Conservation (phyloP, 805 yeast genomes). For the Candida corydali region DNA sequence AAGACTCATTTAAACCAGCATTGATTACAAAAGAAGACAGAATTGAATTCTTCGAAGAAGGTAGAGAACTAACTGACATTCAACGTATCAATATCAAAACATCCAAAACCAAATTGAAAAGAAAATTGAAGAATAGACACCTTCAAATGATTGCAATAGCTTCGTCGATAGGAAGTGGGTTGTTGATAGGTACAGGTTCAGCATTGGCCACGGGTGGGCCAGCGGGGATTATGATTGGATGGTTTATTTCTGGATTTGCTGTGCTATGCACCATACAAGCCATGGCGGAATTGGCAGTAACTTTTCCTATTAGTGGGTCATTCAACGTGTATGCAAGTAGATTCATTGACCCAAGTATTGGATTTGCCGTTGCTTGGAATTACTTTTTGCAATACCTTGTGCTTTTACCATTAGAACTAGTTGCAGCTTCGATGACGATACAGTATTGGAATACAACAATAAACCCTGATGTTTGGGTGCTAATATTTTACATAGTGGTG, state of each 20-base stretch:
- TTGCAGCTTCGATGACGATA: conserved; percentile 34
- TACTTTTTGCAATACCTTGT: conserved; percentile 57
- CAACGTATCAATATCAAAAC: conserved; percentile 39
- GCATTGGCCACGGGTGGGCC: conserved; percentile 38
- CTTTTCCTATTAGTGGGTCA: conserved; percentile 40
- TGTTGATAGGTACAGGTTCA: conserved; percentile 38
- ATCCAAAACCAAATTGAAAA: conserved; percentile 33
- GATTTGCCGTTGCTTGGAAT: conserved; percentile 72
- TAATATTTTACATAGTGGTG: conserved; percentile 29
- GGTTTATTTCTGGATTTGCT: conserved; percentile 33
- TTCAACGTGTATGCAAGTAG: conserved; percentile 57
- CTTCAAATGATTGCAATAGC: conserved; percentile 44
- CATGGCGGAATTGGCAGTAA: conserved; percentile 44
- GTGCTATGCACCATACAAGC: conserved; percentile 38
- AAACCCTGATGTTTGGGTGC: conserved; percentile 36
- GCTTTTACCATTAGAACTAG: conserved; percentile 59
- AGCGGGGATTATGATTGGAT: conserved; percentile 36
- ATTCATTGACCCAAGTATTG: conserved; percentile 63
- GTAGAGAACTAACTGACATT: conserved; percentile 26
- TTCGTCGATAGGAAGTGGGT: conserved; percentile 40
- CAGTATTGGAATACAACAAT: conserved; percentile 29
- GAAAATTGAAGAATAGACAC: conserved; percentile 32
- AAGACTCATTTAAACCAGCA: conserved; percentile 46
- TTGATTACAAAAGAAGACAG: conserved; percentile 21
- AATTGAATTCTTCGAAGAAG: conserved; percentile 10